Evolutionary conservation across 768 basidiomycete species (phyloP), one percentile per base, ranked within the genome.

Genomic region (Pisolithus marmoratus): DNA sequence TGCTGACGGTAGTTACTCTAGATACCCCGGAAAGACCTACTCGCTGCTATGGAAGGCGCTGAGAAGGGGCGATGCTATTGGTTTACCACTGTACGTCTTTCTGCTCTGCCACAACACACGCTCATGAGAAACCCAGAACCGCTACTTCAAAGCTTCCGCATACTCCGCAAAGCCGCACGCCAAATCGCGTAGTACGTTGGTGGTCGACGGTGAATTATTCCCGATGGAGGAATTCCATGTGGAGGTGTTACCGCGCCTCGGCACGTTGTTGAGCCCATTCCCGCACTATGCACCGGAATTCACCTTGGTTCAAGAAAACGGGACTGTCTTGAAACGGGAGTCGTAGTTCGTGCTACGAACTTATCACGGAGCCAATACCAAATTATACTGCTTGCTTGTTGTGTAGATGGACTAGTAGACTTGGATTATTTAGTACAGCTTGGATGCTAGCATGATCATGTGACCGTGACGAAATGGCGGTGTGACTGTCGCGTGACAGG

Each of bases 201-300:
- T 85, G 14, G 74, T 94, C 17, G 92, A 94, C 58, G 92, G 92
- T 8, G 92, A 94, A 68, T 60, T 70, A 5, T 85, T 80, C 59
- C 86, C 86, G 9, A 86, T 87, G 56, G 76, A 83, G 62, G 80
- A 84, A 60, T 92, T 81, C 62, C 78, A 87, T 57, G 82, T 93
- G 3, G 88, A 92, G 65, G 83, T 86, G 9, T 82, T 89, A 58
- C 73, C 71, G n/a, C 77, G 79, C 12, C 65, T 88, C 23, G 87
- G 78, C 20, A 85, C 81, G 0, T 63, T 88, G 26, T 67, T 90
- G 11, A 88, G 86, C 59, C 79, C 80, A 24, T 65, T 76, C 55
- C 66, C 63, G 8, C 50, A 68, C 54, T 90, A 85, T 56, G 81
- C 77, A 12, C 75, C 75, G 0, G 76, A 83, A 20, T 84, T 86